These are phyloP conservation scores for Wallacemonas collosoma DNA, from an alignment of 208 protist species.

Conservation along the genomic window DNA sequence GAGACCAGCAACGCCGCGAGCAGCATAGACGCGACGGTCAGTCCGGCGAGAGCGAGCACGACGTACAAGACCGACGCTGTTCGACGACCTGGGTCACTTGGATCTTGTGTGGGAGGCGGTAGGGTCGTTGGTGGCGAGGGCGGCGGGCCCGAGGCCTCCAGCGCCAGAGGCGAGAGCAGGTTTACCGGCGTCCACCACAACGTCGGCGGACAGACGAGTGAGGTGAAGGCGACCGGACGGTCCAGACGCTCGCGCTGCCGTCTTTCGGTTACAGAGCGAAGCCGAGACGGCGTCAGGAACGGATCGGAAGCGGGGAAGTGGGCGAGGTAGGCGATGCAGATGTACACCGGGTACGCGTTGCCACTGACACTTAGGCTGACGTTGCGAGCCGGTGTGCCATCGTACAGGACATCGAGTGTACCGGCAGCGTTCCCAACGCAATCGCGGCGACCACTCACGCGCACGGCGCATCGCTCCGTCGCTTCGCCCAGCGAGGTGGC, in stretches of 20 bases:
- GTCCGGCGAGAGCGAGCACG: slow-evolving; percentile 22
- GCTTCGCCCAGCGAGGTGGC: neutral
- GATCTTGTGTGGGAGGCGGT: slow-evolving; percentile 25
- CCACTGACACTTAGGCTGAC: slow-evolving; percentile 33
- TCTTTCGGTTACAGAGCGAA: too few species aligned
- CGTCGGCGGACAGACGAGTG: slow-evolving; percentile 12
- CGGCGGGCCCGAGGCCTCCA: slow-evolving; percentile 22
- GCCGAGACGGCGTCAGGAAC: too few species aligned
- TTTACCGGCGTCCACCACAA: slow-evolving; percentile 32
- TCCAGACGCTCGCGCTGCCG: too few species aligned
- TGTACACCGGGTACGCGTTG: slow-evolving; percentile 41
- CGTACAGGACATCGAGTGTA: slow-evolving; percentile 42
- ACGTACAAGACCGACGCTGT: slow-evolving; percentile 15
- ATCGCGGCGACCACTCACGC: slow-evolving; percentile 44
- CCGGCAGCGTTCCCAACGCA: slow-evolving; percentile 51
- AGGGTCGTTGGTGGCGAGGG: slow-evolving; percentile 11
- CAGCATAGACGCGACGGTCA: slow-evolving; percentile 32
- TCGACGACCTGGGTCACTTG: slow-evolving; percentile 18
- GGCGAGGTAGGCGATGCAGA: slow-evolving; percentile 31
- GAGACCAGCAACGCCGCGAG: slow-evolving; percentile 36
- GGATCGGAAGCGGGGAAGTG: neutral
- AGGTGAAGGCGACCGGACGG: too few species aligned
- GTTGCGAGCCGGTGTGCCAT: slow-evolving; percentile 25
- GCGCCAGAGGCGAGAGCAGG: slow-evolving; percentile 32
- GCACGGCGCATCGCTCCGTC: slow-evolving; percentile 29